These are phyloP conservation scores for Pichia sp. DNA, from an alignment of 1,139 yeast species.

Conservation along the genomic window DNA sequence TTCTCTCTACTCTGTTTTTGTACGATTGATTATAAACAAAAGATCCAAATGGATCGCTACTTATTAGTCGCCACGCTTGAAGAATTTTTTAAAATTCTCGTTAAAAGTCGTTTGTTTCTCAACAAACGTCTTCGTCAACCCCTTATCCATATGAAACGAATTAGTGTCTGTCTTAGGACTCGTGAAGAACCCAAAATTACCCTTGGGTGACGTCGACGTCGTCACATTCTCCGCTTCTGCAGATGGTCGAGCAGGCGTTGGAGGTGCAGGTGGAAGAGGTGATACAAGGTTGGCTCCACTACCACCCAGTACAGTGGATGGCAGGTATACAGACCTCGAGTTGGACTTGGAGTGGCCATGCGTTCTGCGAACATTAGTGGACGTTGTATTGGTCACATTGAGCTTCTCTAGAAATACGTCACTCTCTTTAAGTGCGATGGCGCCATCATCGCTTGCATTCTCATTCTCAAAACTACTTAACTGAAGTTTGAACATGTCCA, in stretches of 20 bases:
- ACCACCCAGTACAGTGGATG: constrained; percentile 5
- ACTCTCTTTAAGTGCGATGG: constrained; percentile 18
- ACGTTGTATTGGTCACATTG: constrained; percentile 11
- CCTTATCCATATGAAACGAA: constrained; percentile 26
- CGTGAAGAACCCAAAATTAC: constrained; percentile 20
- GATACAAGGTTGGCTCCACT: not conserved
- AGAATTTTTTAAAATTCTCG: constrained; percentile 29
- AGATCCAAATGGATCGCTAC: too few relatives aligned
- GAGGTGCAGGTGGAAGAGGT: constrained; percentile 3
- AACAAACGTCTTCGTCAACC: constrained; percentile 26
- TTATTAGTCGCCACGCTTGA: constrained; percentile 21
- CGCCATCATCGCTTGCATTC: too few relatives aligned
- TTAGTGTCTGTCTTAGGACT: constrained; percentile 21
- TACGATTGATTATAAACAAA: too few relatives aligned
- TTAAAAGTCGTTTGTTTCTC: constrained; percentile 27
- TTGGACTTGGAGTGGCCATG: constrained; percentile 7
- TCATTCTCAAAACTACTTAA: constrained; percentile 41
- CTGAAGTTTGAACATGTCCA: constrained; percentile 57
- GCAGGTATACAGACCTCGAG: constrained; percentile 13
- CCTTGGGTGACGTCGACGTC: constrained; percentile 9
- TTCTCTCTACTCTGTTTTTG: too few relatives aligned
- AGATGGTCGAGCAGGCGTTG: constrained; percentile 5
- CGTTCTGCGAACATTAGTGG: constrained; percentile 3
- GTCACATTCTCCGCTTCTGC: not conserved
- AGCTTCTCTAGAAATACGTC: constrained; percentile 22